These are phyloP conservation scores for Rhynchospora breviuscula DNA, from an alignment of 176 grass and related monocot genomes.

Conservation along the genomic window DNA sequence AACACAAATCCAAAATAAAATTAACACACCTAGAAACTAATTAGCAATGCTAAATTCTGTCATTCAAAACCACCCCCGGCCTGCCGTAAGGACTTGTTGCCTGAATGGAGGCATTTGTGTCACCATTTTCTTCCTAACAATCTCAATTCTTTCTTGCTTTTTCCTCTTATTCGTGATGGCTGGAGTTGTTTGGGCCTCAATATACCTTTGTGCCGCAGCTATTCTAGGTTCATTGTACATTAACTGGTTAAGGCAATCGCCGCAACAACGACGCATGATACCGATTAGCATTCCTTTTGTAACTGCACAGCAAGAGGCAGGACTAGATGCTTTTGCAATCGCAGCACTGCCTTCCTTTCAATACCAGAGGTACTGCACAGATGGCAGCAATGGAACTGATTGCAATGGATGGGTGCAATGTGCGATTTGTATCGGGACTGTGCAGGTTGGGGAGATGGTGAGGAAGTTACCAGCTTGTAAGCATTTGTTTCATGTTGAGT, in stretches of 20 bases:
- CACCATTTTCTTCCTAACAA: neutral
- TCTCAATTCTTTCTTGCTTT: neutral
- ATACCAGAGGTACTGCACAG: neutral
- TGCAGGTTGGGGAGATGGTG: constrained; percentile 15
- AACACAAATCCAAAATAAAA: neutral
- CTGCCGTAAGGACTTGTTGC: neutral
- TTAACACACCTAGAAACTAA: neutral
- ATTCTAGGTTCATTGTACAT: neutral
- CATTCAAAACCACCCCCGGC: neutral
- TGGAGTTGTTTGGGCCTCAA: neutral
- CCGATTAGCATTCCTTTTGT: neutral
- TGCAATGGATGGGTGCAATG: constrained; percentile 16
- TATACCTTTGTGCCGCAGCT: neutral
- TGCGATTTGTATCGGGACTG: neutral
- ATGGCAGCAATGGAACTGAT: neutral
- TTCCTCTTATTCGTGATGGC: neutral
- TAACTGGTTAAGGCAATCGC: neutral
- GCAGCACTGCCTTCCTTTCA: neutral
- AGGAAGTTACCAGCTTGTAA: constrained; percentile 6
- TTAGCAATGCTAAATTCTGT: constrained; percentile 9
- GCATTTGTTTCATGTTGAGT: constrained; percentile 4
- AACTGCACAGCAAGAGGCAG: neutral
- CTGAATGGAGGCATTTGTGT: neutral
- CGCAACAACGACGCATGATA: neutral
- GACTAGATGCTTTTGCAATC: neutral